Evolutionary conservation across 768 basidiomycete genomes (phyloP).

Genomic region (Tricholoma hemisulphureum): DNA sequence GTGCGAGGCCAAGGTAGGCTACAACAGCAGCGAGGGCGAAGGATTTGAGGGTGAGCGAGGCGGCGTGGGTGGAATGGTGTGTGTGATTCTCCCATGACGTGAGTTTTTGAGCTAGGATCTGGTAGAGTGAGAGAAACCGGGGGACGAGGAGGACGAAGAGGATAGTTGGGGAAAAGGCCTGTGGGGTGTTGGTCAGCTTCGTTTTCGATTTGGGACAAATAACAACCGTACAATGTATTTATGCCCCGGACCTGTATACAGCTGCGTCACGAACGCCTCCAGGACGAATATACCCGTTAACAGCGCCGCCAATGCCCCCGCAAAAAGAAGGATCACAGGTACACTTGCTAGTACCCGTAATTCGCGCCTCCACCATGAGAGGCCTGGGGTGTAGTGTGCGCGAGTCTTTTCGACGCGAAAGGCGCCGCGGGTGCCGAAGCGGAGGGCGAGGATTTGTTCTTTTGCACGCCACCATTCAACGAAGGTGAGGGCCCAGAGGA

Average conservation of each 20-base stretch:
- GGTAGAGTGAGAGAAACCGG: conserved; percentile 71
- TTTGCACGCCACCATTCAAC: conserved; percentile 92
- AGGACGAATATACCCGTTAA: conserved; percentile 82
- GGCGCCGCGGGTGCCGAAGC: conserved; percentile 78
- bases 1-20: conserved; percentile 85
- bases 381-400: conserved; percentile 52
- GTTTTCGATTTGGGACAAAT: background rate
- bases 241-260: conserved; percentile 88
- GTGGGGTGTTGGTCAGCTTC: conserved; percentile 3
- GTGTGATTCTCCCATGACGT: conserved; percentile 93
- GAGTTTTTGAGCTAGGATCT: conserved; percentile 60
- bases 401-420: conserved; percentile 75
- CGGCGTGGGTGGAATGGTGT: conserved; percentile 71
- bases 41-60: conserved; percentile 84
- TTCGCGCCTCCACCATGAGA: conserved; percentile 76
- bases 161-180: conserved; percentile 82
- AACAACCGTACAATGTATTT: conserved; percentile 61
- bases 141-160: conserved; percentile 83
- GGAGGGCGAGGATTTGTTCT: conserved; percentile 78
- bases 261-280: conserved; percentile 84
- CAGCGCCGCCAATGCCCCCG: conserved; percentile 62
- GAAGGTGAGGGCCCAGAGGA: conserved; percentile 83
- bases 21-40: conserved; percentile 88
- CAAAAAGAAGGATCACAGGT: conserved; percentile 74
- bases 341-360: conserved; percentile 63